Evolutionary conservation across 495 filamentous ascomycete species (phyloP), one percentile per base, ranked within the genome.

Genomic region (Ramalina intermedia): DNA sequence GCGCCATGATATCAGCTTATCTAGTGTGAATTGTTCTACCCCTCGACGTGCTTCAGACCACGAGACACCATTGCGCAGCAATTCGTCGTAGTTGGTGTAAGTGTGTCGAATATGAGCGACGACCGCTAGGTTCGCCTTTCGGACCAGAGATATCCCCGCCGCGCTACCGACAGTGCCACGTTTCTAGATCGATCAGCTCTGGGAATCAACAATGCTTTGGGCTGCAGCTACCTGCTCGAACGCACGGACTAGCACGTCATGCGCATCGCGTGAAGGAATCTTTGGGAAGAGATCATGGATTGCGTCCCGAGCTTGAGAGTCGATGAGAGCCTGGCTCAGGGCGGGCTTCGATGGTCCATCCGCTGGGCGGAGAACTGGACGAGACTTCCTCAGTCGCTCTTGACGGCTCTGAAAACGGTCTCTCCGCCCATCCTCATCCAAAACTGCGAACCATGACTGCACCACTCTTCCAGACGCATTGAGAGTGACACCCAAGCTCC

Each of bases 201-300:
- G 53, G 13, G 12, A 41, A 21, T 47, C 45, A 37, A 33, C 46
- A 37, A 57, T 43, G 47, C 49, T 67, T 1, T 16, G 13, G 11
- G 2, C 27, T 2, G 8, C 17, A 13, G 57, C 51, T 70, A 89
- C 86, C 75, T 86, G 82, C 63, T 84, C 75, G 62, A 93, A 96
- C n/a, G 89, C 78, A 51, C 80, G 84, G 27, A 76, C 70, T 37
- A 94, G 78, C 44, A 96, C 86, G 55, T 77, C 67, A 47, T 79
- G 70, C n/a, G 87, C 65, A 62, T 93, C 87, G 33, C 74, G 73
- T 39, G 83, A 68, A 1, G 88, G 88, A 51, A 96, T 90, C 46
- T 84, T 80, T 1, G 88, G 88, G 59, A 94, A 94, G 9, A 93
- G 66, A 56, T 96, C 88, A 49, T 69, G 73, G 26, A 96, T 76